These are phyloP conservation scores for Boletus huronensis DNA, from an alignment of 768 basidiomycete genomes.

Conservation along the genomic window DNA sequence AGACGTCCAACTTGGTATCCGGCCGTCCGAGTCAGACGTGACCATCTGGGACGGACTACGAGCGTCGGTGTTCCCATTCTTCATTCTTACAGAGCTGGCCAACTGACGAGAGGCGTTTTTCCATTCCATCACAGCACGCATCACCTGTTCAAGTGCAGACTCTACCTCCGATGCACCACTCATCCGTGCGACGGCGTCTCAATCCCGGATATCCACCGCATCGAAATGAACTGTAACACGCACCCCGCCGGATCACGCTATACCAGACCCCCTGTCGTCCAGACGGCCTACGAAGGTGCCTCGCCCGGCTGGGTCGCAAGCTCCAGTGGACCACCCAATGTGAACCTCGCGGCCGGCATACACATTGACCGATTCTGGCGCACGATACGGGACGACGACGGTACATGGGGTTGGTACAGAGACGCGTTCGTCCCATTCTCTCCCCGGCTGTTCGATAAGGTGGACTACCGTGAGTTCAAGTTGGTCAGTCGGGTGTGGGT, in stretches of 20 bases:
- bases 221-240: conserved; percentile 25
- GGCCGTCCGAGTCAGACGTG: conserved; percentile 10
- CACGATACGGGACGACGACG: conserved; percentile 10
- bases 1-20: conserved; percentile 17
- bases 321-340: background rate
- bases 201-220: conserved; percentile 5
- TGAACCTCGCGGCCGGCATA: conserved; percentile 13
- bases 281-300: conserved; percentile 17
- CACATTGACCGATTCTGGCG: conserved; percentile 25
- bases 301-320: background rate
- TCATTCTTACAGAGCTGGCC: background rate
- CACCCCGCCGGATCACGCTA: conserved; percentile 4
- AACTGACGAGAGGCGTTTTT: background rate
- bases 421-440: conserved; percentile 49
- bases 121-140: conserved; percentile 7
- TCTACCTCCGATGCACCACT: conserved; percentile 20
- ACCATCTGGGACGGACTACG: conserved; percentile 26
- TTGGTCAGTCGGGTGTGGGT: conserved; percentile 39
- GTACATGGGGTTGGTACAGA: conserved; percentile 32
- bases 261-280: conserved; percentile 4
- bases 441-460: conserved; percentile 42
- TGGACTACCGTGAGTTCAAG: conserved; percentile 43
- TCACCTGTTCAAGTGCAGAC: conserved; percentile 23
- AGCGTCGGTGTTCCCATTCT: conserved; percentile 14
- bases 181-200: conserved; percentile 7